These are phyloP conservation scores for Candida ascalaphidarum DNA, from an alignment of 805 yeast species.

Conservation along the genomic window DNA sequence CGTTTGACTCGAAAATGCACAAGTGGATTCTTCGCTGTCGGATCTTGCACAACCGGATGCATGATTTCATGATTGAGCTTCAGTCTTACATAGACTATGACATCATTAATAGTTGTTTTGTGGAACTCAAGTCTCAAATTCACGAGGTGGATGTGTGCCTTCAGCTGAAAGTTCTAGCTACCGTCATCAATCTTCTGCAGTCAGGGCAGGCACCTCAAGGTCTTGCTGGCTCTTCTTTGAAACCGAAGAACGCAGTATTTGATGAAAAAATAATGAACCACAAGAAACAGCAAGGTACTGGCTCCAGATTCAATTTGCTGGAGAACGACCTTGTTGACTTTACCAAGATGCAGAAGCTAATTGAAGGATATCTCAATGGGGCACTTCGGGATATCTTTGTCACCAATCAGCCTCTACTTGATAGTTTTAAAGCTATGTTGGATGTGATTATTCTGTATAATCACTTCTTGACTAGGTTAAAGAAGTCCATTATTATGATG, in stretches of 20 bases:
- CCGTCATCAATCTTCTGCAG: no score
- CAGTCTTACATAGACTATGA: constrained; percentile 48
- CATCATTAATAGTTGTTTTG: constrained; percentile 51
- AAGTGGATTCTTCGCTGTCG: constrained; percentile 50
- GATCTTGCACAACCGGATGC: constrained; percentile 49
- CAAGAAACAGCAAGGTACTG: constrained; percentile 2
- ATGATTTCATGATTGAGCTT: constrained; percentile 46
- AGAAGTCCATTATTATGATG: constrained; percentile 45
- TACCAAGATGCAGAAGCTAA: constrained; percentile 10
- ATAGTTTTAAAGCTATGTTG: constrained; percentile 36
- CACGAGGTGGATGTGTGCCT: neutral
- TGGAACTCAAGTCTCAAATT: constrained; percentile 22
- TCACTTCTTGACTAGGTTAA: constrained; percentile 41
- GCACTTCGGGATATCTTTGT: constrained; percentile 59
- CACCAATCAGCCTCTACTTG: constrained; percentile 48
- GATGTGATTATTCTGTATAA: constrained; percentile 40
- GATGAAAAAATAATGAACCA: constrained; percentile 11
- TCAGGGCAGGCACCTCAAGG: no score
- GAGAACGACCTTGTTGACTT: no score
- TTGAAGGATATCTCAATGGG: constrained; percentile 54
- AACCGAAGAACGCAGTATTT: constrained; percentile 12
- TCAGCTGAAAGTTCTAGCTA: no score
- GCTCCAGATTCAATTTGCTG: no score
- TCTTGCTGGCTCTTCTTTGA: neutral
- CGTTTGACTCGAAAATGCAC: constrained; percentile 33